Evolutionary conservation across 2,329 filamentous ascomycete genomes (phyloP).

Genomic region (Penicillium sp.): DNA sequence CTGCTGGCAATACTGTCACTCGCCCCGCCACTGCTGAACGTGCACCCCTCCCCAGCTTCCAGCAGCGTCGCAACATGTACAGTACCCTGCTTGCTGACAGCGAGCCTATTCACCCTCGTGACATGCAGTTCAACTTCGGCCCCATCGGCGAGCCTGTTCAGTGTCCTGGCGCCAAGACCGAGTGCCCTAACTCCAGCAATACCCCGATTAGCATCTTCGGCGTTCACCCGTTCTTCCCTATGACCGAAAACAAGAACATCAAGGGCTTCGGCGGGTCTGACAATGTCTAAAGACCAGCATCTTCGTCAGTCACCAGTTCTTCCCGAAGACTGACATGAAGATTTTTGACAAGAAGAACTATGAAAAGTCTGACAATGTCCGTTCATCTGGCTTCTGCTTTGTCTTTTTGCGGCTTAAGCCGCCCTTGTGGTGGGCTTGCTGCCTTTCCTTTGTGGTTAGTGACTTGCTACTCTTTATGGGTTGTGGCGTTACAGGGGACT

Average conservation of each 20-base stretch:
- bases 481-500: not conserved
- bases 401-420: not conserved
- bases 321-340: not conserved
- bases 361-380: not conserved
- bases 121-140: not conserved
- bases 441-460: not conserved
- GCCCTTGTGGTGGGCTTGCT: not conserved
- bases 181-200: not conserved
- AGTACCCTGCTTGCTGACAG: not conserved
- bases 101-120: constrained; percentile 1
- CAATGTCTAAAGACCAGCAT: not conserved
- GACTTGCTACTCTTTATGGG: not conserved
- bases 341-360: not conserved
- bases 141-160: constrained; percentile 3
- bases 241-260: not conserved
- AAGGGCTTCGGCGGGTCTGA: not conserved
- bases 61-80: not conserved
- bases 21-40: not conserved
- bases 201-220: not conserved
- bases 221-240: not conserved
- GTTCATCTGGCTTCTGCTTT: not conserved
- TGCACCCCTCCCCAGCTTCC: not conserved
- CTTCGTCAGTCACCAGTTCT: not conserved
- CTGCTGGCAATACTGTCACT: not conserved
- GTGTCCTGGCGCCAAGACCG: not conserved